These are phyloP conservation scores for Calonectria hawksworthii DNA, from an alignment of 2,329 filamentous ascomycete species.

Conservation along the genomic window DNA sequence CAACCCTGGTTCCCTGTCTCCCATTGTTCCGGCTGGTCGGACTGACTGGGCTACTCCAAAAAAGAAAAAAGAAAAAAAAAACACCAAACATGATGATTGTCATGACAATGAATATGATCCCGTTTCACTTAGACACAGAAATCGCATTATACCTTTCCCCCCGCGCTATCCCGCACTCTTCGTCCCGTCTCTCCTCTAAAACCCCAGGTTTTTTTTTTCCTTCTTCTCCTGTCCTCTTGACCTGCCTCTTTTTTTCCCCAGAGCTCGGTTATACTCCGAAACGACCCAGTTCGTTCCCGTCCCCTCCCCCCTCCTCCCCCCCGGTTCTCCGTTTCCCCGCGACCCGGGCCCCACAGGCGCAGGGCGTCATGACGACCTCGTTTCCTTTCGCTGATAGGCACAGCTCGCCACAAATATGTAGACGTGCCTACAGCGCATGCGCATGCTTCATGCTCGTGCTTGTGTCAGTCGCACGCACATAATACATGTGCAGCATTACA, in stretches of 20 bases:
- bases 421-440: neutral
- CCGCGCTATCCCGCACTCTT: neutral
- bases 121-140: neutral
- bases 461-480: neutral
- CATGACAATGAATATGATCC: neutral
- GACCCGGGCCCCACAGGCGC: conserved; percentile 1
- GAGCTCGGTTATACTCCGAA: conserved; percentile 30
- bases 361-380: neutral
- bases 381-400: conserved; percentile 3
- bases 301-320: neutral
- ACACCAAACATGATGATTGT: neutral
- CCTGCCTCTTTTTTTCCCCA: neutral
- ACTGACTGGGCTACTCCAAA: neutral
- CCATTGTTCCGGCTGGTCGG: neutral
- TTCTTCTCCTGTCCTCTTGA: neutral
- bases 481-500: neutral
- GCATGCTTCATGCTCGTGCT: neutral
- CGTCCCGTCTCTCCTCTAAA: neutral
- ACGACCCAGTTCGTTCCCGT: conserved; percentile 2
- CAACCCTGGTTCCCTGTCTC: neutral
- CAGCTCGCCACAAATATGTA: conserved; percentile 20
- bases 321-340: conserved; percentile 33
- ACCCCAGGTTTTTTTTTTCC: conserved; percentile 18
- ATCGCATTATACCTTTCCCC: neutral
- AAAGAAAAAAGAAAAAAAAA: neutral